Evolutionary conservation across 2,329 filamentous ascomycete species (phyloP).

Genomic region (Madurella fahalii): DNA sequence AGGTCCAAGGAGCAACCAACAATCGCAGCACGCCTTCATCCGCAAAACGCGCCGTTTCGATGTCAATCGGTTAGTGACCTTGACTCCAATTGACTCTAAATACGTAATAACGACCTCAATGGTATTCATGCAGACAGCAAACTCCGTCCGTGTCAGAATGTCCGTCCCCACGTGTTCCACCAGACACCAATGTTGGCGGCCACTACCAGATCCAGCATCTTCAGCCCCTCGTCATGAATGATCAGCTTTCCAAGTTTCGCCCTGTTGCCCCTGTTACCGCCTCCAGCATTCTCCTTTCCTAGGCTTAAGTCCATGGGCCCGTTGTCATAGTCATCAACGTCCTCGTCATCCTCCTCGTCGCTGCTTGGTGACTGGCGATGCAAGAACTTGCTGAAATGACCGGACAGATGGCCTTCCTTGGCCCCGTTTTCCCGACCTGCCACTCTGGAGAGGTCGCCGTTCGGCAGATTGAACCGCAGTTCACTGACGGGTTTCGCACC

Average conservation of each 20-base stretch:
- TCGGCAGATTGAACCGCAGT: slow-evolving; percentile 83
- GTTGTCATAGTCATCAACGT: slow-evolving; percentile 35
- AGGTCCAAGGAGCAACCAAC: background rate
- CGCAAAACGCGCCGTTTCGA: too few relatives aligned
- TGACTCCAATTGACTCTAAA: too few relatives aligned
- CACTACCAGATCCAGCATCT: slow-evolving; percentile 92
- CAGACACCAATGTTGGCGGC: slow-evolving; percentile 89
- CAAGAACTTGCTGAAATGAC: slow-evolving; percentile 42
- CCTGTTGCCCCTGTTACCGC: slow-evolving; percentile 77
- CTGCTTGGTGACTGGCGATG: slow-evolving; percentile 28
- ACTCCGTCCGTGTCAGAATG: slow-evolving; percentile 27
- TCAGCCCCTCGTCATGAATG: slow-evolving; percentile 80
- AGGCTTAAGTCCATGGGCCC: slow-evolving; percentile 65
- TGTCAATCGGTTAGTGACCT: too few relatives aligned
- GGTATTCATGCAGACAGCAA: slow-evolving; percentile 11
- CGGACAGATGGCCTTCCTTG: slow-evolving; percentile 32
- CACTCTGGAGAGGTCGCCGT: slow-evolving; percentile 30
- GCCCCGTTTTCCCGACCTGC: slow-evolving; percentile 31
- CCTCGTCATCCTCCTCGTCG: slow-evolving; percentile 29
- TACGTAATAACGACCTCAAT: background rate
- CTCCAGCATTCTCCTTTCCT: slow-evolving; percentile 78
- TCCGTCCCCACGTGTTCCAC: slow-evolving; percentile 81
- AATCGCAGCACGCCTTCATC: background rate
- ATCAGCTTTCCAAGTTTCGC: slow-evolving; percentile 94
- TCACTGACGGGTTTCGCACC: slow-evolving; percentile 63